phyloP scores from a whole-genome alignment of 2,329 filamentous ascomycete genomes.

The Amylocarpus encephaloides region DNA sequence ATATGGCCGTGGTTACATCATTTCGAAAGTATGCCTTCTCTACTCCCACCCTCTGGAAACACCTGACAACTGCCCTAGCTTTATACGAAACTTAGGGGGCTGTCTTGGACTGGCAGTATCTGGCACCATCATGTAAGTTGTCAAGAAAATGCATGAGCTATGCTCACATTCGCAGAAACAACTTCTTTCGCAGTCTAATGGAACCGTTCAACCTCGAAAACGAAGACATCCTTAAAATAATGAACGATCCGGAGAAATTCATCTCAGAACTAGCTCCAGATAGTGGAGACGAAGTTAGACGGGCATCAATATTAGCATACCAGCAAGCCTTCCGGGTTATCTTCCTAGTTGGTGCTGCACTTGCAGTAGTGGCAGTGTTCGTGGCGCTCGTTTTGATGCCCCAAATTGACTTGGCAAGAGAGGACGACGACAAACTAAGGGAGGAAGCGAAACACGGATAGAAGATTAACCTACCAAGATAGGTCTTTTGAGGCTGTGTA shows the following conservation, averaged over 20 bases:
- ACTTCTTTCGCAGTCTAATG: neutral
- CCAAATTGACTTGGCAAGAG: constrained; percentile 19
- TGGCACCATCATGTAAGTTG: constrained; percentile 35
- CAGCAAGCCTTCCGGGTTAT: constrained; percentile 35
- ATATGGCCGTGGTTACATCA: constrained; percentile 37
- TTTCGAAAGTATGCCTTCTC: constrained; percentile 12
- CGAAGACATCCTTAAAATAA: neutral
- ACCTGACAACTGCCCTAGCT: constrained; percentile 9
- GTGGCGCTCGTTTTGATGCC: constrained; percentile 33
- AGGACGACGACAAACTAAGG: neutral
- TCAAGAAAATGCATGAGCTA: constrained; percentile 13
- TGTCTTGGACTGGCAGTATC: constrained; percentile 36
- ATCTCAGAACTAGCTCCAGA: neutral
- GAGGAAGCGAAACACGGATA: too few species aligned
- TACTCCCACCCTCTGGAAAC: too few species aligned
- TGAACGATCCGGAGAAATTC: constrained; percentile 9
- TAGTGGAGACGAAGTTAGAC: constrained; percentile 25
- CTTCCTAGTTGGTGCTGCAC: constrained; percentile 34
- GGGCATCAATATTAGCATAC: constrained; percentile 33
- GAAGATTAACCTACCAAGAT: too few species aligned
- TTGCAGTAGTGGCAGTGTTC: constrained; percentile 33
- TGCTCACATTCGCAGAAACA: constrained; percentile 15
- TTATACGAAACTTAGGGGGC: constrained; percentile 37
- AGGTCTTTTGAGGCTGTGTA: too few species aligned
- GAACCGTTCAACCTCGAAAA: too few species aligned